These are phyloP conservation scores for Daldinia decipiens DNA, from an alignment of 495 filamentous ascomycete species.

Conservation along the genomic window DNA sequence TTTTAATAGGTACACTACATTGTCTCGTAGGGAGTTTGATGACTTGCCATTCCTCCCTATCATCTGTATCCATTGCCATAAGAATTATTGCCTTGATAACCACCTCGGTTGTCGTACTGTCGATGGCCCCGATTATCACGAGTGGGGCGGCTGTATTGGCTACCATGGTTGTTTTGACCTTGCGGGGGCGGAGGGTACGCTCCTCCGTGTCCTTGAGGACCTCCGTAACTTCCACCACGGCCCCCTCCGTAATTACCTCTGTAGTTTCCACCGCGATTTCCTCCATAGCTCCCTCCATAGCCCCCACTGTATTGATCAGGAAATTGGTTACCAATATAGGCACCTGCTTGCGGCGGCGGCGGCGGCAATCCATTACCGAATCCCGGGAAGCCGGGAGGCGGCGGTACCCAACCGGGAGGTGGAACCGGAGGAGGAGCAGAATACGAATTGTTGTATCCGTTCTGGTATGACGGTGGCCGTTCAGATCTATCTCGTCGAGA, in stretches of 20 bases:
- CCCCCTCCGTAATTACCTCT: conserved; percentile 38
- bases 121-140: conserved; percentile 37
- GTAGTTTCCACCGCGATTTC: conserved; percentile 37
- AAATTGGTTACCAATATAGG: conserved; percentile 43
- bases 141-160: conserved; percentile 37
- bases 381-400: conserved; percentile 56
- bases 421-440: conserved; percentile 43
- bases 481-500: conserved; percentile 41
- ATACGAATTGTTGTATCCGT: conserved; percentile 47
- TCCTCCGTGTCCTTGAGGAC: conserved; percentile 34
- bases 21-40: neutral
- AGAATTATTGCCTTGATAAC: conserved; percentile 35
- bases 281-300: conserved; percentile 37
- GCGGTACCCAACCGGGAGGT: conserved; percentile 55
- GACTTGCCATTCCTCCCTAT: neutral
- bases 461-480: conserved; percentile 38
- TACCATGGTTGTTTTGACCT: conserved; percentile 30
- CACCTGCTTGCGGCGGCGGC: conserved; percentile 51
- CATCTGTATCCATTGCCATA: conserved; percentile 11
- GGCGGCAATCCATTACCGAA: conserved; percentile 57
- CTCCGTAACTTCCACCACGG: conserved; percentile 27
- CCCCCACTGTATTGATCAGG: conserved; percentile 38
- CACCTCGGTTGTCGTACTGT: conserved; percentile 38
- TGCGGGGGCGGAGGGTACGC: conserved; percentile 27
- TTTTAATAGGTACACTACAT: neutral